A percentile compares a stretch with the other conserved stretches of the same genome.
These are phyloP conservation scores for Hyparrhenia diplandra DNA, from an alignment of 176 grass and related monocot genomes.

Conservation along the genomic window DNA sequence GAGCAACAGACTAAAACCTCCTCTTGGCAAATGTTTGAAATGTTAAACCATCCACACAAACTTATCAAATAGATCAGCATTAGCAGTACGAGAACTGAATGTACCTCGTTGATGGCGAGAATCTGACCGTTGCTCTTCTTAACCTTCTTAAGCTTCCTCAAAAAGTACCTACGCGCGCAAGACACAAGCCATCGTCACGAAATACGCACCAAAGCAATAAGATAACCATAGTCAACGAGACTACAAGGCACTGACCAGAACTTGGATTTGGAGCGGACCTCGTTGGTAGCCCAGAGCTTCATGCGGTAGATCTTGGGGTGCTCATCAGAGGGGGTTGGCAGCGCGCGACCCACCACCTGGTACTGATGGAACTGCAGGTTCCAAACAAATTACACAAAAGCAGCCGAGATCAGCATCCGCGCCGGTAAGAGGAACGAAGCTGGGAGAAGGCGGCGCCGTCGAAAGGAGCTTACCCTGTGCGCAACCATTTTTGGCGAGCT, in stretches of 20 bases:
- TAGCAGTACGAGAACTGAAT: neutral
- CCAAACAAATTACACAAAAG: neutral
- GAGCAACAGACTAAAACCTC: neutral
- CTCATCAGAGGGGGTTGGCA: conserved; percentile 69
- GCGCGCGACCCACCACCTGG: conserved; percentile 90
- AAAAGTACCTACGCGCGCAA: conserved; percentile 64
- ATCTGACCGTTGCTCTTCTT: conserved; percentile 97
- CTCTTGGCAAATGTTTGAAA: neutral
- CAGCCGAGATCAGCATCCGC: neutral
- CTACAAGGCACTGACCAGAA: conserved; percentile 53
- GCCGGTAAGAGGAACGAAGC: neutral
- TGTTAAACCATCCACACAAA: neutral
- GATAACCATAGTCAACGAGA: neutral
- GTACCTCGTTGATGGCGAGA: conserved; percentile 86
- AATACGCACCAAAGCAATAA: neutral
- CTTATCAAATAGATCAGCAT: neutral
- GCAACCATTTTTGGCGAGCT: conserved; percentile 58
- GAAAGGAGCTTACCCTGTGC: conserved; percentile 52
- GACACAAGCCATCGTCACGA: neutral
- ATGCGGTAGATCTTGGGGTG: conserved; percentile 95
- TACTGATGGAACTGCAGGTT: conserved; percentile 85
- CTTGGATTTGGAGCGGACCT: conserved; percentile 90
- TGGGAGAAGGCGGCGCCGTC: no score
- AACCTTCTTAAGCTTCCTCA: conserved; percentile 95
- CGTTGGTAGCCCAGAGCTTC: conserved; percentile 96